Evolutionary conservation across 495 filamentous ascomycete species (phyloP).

Genomic region (Penicillium argentinense): DNA sequence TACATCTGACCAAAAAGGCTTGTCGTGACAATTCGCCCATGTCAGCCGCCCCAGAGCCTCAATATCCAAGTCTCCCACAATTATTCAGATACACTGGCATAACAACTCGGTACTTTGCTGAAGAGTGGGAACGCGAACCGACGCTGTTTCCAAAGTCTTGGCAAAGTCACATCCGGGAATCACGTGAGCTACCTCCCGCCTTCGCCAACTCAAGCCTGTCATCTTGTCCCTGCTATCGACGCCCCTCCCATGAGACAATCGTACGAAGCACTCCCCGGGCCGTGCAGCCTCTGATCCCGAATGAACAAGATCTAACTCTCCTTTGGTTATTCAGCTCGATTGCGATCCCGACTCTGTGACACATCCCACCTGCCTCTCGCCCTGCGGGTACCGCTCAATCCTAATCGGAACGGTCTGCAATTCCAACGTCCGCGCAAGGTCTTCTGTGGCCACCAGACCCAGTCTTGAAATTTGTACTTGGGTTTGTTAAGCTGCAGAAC

Average conservation of each 20-base stretch:
- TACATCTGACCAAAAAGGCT: too few species aligned
- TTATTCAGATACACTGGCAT: too few species aligned
- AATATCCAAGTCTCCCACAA: too few species aligned
- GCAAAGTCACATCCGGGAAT: slow-evolving; percentile 31
- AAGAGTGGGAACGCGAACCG: not conserved
- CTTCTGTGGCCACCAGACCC: slow-evolving; percentile 8
- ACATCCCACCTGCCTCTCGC: slow-evolving; percentile 32
- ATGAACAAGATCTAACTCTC: not conserved
- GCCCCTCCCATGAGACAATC: slow-evolving; percentile 15
- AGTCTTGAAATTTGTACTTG: slow-evolving; percentile 11
- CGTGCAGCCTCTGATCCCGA: not conserved
- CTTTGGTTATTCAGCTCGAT: slow-evolving; percentile 7
- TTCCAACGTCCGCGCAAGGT: slow-evolving; percentile 9
- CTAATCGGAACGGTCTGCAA: slow-evolving; percentile 13
- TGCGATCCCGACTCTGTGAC: slow-evolving; percentile 30
- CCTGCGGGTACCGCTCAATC: slow-evolving; percentile 28
- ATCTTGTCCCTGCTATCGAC: slow-evolving; percentile 25
- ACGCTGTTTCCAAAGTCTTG: slow-evolving; percentile 22
- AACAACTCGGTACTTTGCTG: too few species aligned
- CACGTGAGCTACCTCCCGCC: slow-evolving; percentile 39
- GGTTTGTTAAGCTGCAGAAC: slow-evolving; percentile 41
- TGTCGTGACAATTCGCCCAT: too few species aligned
- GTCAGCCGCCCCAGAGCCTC: too few species aligned
- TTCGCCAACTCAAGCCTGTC: slow-evolving; percentile 40
- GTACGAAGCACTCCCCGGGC: slow-evolving; percentile 11